Percentiles rank a stretch among this genome's conserved stretches.
Evolutionary conservation across 495 filamentous ascomycete species (phyloP).

Genomic region (Platismatia glauca): DNA sequence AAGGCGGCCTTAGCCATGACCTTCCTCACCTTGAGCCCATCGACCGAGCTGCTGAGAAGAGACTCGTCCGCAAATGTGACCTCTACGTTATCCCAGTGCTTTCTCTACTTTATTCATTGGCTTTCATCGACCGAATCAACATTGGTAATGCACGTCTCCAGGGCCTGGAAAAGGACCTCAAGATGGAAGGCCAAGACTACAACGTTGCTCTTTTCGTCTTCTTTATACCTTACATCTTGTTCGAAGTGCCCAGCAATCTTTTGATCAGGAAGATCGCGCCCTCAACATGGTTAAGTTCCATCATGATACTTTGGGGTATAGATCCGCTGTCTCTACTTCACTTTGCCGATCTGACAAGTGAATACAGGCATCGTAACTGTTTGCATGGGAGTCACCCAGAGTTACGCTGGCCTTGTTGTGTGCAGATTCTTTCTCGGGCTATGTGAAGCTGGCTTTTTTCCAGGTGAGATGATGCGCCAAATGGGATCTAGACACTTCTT

Average conservation of each 20-base stretch:
- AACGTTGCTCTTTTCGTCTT: conserved; percentile 57
- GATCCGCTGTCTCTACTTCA: neutral
- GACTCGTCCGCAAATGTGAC: conserved; percentile 34
- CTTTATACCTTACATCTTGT: conserved; percentile 57
- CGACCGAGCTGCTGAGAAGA: conserved; percentile 28
- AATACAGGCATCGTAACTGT: conserved; percentile 40
- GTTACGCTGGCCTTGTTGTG: conserved; percentile 46
- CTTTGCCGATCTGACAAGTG: neutral
- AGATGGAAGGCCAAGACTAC: conserved; percentile 46
- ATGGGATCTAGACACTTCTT: neutral
- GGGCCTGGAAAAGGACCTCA: conserved; percentile 50
- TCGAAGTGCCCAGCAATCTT: conserved; percentile 59
- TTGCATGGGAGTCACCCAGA: conserved; percentile 48
- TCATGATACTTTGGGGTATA: conserved; percentile 49
- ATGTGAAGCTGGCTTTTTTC: conserved; percentile 51
- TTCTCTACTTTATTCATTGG: conserved; percentile 33
- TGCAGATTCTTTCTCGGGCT: conserved; percentile 50
- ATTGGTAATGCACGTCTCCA: conserved; percentile 56
- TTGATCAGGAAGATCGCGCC: conserved; percentile 57
- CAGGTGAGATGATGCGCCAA: conserved; percentile 31
- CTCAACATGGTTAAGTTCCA: conserved; percentile 44
- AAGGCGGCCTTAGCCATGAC: conserved; percentile 3
- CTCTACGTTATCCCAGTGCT: conserved; percentile 35
- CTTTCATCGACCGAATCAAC: conserved; percentile 46
- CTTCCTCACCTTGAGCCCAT: conserved; percentile 11